Conservation (phyloP, 139 green algal genomes). For the Closterium sp. region DNA sequence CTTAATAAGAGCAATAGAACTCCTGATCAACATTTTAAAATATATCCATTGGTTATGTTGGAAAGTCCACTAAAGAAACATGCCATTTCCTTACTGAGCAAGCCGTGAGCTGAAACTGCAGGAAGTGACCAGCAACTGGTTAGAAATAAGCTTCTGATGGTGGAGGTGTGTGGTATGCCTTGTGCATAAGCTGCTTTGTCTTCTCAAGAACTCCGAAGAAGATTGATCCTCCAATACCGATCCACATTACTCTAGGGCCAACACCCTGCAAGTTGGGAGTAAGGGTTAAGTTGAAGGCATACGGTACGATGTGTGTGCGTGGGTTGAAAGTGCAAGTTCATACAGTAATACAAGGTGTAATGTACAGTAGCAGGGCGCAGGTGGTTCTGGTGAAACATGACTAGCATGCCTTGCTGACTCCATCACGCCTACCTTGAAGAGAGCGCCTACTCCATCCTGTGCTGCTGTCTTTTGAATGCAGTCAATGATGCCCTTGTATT, state of each 20-base stretch:
- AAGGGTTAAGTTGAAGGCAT: background rate
- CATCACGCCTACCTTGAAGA: conserved; percentile 64
- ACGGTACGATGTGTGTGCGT: background rate
- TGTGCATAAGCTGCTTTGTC: conserved; percentile 29
- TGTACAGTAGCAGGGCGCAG: background rate
- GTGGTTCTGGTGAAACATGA: background rate
- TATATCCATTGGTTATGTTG: too few species aligned
- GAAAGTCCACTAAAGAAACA: too few species aligned
- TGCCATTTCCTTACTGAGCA: too few species aligned
- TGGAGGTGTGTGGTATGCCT: background rate
- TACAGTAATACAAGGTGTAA: background rate
- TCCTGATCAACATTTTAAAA: too few species aligned
- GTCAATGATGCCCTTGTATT: conserved; percentile 51
- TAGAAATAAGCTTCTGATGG: background rate
- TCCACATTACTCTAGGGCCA: conserved; percentile 94
- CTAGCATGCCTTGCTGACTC: background rate
- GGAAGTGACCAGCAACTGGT: background rate
- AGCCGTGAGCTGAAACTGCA: too few species aligned
- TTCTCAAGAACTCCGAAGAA: conserved; percentile 60
- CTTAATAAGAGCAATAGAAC: too few species aligned
- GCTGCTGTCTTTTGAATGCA: conserved; percentile 61
- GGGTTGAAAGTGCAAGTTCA: background rate
- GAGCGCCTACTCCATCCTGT: conserved; percentile 77
- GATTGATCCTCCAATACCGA: conserved; percentile 75
- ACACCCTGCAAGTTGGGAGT: conserved; percentile 62